phyloP scores from a whole-genome alignment of 345 rosid species.

The Excoecaria cochinchinensis region DNA sequence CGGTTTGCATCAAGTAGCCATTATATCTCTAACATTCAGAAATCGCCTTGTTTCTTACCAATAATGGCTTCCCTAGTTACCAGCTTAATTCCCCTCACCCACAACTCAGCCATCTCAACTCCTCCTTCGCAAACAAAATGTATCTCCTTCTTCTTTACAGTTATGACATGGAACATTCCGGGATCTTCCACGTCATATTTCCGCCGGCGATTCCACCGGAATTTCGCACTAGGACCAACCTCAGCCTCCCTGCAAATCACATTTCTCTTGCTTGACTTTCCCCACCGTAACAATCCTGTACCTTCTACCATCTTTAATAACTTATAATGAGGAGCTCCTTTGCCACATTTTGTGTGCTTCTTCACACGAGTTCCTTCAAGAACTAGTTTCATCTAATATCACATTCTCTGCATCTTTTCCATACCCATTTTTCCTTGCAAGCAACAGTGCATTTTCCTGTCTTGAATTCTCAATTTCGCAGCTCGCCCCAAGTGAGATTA shows the following conservation, averaged over 20 bases:
- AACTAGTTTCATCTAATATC: constrained; percentile 63
- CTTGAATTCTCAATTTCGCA: constrained; percentile 50
- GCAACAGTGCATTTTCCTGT: constrained; percentile 61
- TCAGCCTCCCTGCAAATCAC: constrained; percentile 64
- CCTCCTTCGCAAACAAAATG: constrained; percentile 86
- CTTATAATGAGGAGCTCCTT: constrained; percentile 66
- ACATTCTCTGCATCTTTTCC: constrained; percentile 45
- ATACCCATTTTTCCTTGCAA: constrained; percentile 34
- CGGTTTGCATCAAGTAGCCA: neutral
- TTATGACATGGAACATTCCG: constrained; percentile 71
- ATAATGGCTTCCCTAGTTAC: constrained; percentile 58
- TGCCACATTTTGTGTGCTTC: constrained; percentile 89
- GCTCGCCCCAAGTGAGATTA: constrained; percentile 62
- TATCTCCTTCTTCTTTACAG: constrained; percentile 64
- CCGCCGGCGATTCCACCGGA: constrained; percentile 46
- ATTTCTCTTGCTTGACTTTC: constrained; percentile 61
- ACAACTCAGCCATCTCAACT: constrained; percentile 66
- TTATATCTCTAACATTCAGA: neutral
- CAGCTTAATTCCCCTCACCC: constrained; percentile 91
- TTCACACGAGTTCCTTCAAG: constrained; percentile 45
- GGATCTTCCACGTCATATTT: constrained; percentile 44
- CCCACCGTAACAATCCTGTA: constrained; percentile 70
- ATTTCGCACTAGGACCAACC: constrained; percentile 53
- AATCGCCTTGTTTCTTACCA: constrained; percentile 2
- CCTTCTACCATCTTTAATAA: constrained; percentile 50